Evolutionary conservation across 2,329 filamentous ascomycete genomes (phyloP), one percentile per base, ranked within the genome.

Genomic region (Claviceps monticola): DNA sequence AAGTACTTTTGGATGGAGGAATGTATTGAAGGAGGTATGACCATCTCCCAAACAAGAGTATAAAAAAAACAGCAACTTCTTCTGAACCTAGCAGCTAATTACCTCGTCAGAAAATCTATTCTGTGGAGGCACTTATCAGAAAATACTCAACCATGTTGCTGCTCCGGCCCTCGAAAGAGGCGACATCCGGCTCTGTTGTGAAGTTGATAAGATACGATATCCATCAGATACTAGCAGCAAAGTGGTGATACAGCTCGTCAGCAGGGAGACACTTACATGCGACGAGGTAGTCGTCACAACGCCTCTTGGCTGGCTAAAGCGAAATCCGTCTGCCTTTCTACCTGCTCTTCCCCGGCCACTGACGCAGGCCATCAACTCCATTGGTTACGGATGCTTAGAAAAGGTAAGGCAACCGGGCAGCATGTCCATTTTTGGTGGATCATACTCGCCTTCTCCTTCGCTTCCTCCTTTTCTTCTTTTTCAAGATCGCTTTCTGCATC

Each of bases 1-100:
- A 86, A 82, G 67, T 88, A 80, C 67, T 86, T 88, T 62, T 88
- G 84, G 83, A 63, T 89, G 5, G 85, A 89, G 61, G 83, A 88
- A 64, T 86, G 83, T 57, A 82, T 88, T 50, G 84, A 88, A 61
- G 84, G 84, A 46, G 77, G 79, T 79, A 61, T 58, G 70, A 19
- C 3, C 14, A 9, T 16, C 21, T 38, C 4, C 7, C 11, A 3
- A 21, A 37, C 17, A 36, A 46, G 16, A 8, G 8, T n/a, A 16
- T 26, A n/a, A 34, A 26, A 43, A 2, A 34, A 36, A 5, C 5
- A 43, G 36, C 0, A 29, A 5, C 16, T 19, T 39, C 21, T n/a
- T 19, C 23, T 17, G 5, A 34, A 48, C n/a, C 7, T 38, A 36
- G 19, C 14, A 46, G 34, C 48, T 43, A 29, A 41, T 23, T 3